Conservation (phyloP, 345 rosid species). For the Angophora floribunda region DNA sequence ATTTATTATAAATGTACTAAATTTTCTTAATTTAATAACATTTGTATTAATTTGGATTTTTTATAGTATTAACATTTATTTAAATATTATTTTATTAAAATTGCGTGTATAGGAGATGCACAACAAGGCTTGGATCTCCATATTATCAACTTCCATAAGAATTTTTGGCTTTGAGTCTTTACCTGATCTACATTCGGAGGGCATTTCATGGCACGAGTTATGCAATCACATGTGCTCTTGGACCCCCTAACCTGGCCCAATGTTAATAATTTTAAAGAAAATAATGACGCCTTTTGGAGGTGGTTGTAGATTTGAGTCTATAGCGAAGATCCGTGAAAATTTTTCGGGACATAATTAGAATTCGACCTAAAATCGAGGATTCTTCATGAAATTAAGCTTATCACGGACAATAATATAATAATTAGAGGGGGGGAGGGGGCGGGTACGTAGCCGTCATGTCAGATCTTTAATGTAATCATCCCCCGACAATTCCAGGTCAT, state of each 20-base stretch:
- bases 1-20: accelerated
- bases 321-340: background rate
- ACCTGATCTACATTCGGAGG: background rate
- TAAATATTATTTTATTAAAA: background rate
- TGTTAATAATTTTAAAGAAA: background rate
- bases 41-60: accelerated
- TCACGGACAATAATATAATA: background rate
- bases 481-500: background rate
- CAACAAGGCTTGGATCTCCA: background rate
- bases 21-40: accelerated
- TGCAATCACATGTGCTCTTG: background rate
- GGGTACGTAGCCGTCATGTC: background rate
- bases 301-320: background rate
- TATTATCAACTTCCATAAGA: background rate
- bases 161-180: background rate
- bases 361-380: background rate
- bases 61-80: accelerated
- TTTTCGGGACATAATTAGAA: background rate
- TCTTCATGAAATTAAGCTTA: background rate
- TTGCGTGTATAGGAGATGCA: background rate
- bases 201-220: background rate
- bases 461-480: background rate
- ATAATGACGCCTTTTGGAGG: accelerated
- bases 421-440: background rate
- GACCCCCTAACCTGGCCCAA: accelerated